Evolutionary conservation across 2,329 filamentous ascomycete genomes (phyloP), one percentile per base, ranked within the genome.

Genomic region (Verticillium isaacii): DNA sequence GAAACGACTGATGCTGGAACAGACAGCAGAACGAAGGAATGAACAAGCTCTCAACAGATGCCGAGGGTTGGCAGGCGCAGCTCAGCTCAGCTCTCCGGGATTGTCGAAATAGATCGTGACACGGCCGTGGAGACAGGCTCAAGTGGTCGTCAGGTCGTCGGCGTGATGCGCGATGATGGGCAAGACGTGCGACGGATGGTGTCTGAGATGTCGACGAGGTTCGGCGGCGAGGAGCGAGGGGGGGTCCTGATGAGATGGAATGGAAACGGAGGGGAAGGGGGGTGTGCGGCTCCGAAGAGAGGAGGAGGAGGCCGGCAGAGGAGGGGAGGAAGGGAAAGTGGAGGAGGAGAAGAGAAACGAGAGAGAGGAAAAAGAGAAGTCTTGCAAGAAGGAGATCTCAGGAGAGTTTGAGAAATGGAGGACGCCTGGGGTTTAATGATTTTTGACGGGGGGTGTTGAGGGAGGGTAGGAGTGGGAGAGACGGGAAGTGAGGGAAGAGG

Each of bases 391-490:
- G 66, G 69, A 70, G 72, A 74, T 72, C 69, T 73, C 73, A 73
- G 71, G 64, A 67, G 74, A 68, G 69, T 67, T 69, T 68, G 69
- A 72, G 75, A 73, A 73, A 69, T 69, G 70, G 72, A 74, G 72
- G 72, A 71, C 69, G 68, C 65, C 71, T 72, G 70, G 74, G 74
- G 74, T 75, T 76, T 76, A 75, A 75, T 75, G 70, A 74, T 72
- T 71, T 73, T 69, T 65, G 70, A 72, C 64, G 65, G 68, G 67
- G 66, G 66, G 64, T 63, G 67, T 67, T 67, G 65, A 65, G 66
- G 66, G 66, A 65, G 64, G 63, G 64, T 71, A 64, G 63, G 64
- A 63, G 63, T 50, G 62, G 45, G 60, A 59, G 57, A 59, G 29
- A 37, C 55, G 60, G 34, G 60, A 59, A 29, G 45, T 41, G 60